These are phyloP conservation scores for Penicillium sp. DNA, from an alignment of 2,329 filamentous ascomycete species.

Conservation along the genomic window DNA sequence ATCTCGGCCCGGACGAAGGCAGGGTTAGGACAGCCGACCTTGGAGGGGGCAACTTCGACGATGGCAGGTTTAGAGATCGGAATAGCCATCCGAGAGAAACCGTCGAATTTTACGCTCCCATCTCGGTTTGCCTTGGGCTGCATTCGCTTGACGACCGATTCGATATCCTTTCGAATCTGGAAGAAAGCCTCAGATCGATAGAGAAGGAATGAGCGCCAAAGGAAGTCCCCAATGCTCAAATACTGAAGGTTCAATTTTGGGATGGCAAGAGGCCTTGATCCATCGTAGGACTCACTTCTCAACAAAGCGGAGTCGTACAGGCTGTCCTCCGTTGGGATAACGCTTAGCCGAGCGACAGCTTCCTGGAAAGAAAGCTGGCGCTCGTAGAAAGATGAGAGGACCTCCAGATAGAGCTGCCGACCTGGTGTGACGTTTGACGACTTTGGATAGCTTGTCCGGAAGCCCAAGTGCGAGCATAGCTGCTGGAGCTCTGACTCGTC, in stretches of 20 bases:
- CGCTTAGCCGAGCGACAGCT: slow-evolving; percentile 68
- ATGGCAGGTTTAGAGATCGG: slow-evolving; percentile 85
- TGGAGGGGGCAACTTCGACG: slow-evolving; percentile 80
- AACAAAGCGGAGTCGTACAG: slow-evolving; percentile 81
- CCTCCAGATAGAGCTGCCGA: slow-evolving; percentile 62
- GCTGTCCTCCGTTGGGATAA: slow-evolving; percentile 80
- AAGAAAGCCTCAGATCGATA: slow-evolving; percentile 93
- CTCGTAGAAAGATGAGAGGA: slow-evolving; percentile 77
- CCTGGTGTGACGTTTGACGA: slow-evolving; percentile 69
- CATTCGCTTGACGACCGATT: slow-evolving; percentile 78
- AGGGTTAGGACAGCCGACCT: slow-evolving; percentile 83
- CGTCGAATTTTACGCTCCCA: slow-evolving; percentile 73
- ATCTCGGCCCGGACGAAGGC: slow-evolving; percentile 87
- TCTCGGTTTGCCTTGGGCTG: slow-evolving; percentile 69
- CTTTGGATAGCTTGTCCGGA: slow-evolving; percentile 82
- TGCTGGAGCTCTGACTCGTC: slow-evolving; percentile 74
- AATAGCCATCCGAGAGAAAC: slow-evolving; percentile 90
- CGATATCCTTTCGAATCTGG: slow-evolving; percentile 88
- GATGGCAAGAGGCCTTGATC: slow-evolving; percentile 82
- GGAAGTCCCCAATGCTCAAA: slow-evolving; percentile 89
- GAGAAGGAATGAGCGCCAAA: slow-evolving; percentile 92
- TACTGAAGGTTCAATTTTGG: slow-evolving; percentile 97
- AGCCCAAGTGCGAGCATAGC: slow-evolving; percentile 73
- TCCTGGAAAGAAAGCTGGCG: slow-evolving; percentile 83
- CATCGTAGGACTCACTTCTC: slow-evolving; percentile 85